Percentiles rank a stretch among this genome's conserved stretches.
Evolutionary conservation across 306 rosid species (phyloP).

Genomic region (Cucumis cinereus): DNA sequence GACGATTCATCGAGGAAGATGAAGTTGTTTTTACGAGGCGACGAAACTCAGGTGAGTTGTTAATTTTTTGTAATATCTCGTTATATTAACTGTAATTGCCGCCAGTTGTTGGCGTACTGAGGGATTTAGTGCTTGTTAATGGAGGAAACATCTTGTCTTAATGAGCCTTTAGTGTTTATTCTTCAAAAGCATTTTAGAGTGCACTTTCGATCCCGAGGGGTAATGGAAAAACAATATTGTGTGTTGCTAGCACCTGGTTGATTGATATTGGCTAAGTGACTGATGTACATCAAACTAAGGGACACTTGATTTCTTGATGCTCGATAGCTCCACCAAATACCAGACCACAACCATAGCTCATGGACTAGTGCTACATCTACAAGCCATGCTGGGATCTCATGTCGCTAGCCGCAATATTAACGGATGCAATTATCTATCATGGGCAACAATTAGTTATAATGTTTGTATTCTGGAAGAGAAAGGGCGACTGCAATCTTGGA

Average conservation of each 20-base stretch:
- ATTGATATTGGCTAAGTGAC: neutral
- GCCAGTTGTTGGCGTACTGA: neutral
- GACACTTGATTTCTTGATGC: neutral
- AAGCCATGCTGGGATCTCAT: neutral
- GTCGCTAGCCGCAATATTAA: neutral
- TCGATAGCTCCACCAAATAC: neutral
- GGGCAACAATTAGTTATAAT: neutral
- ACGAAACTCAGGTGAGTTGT: slow-evolving; percentile 34
- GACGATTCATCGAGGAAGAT: slow-evolving; percentile 32
- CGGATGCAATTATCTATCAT: neutral
- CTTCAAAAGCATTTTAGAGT: neutral
- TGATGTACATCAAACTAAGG: neutral
- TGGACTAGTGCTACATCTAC: neutral
- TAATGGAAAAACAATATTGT: neutral
- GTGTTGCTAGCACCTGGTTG: neutral
- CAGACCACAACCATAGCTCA: neutral
- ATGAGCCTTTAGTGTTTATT: neutral
- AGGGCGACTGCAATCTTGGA: neutral
- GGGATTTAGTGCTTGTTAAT: neutral
- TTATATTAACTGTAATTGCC: neutral
- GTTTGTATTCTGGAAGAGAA: neutral
- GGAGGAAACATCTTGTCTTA: neutral
- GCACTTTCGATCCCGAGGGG: neutral
- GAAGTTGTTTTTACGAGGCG: slow-evolving; percentile 33
- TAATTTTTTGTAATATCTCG: neutral